Evolutionary conservation across 164 flowering plant genomes (phyloP).

Genomic region (Annona cherimola): DNA sequence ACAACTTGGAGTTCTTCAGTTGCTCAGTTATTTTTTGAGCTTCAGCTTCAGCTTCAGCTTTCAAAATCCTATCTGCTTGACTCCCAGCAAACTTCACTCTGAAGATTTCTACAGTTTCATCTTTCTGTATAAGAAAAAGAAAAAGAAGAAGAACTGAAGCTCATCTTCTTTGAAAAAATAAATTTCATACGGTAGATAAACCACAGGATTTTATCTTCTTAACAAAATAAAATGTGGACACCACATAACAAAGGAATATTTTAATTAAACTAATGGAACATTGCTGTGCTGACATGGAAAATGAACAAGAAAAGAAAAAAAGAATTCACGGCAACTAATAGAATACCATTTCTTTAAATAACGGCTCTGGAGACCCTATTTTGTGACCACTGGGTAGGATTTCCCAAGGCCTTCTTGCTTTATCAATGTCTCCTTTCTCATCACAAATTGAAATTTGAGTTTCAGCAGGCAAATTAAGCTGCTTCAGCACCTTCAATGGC

Average conservation of each 20-base stretch:
- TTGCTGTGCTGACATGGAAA: not conserved
- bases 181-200: not conserved
- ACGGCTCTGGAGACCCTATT: slow-evolving; percentile 67
- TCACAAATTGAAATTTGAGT: slow-evolving; percentile 50
- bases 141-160: not conserved
- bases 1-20: slow-evolving; percentile 55
- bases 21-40: slow-evolving; percentile 46
- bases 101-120: slow-evolving; percentile 53
- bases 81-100: slow-evolving; percentile 81
- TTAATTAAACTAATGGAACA: not conserved
- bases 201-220: not conserved
- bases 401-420: slow-evolving; percentile 66
- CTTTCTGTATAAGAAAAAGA: slow-evolving; percentile 38
- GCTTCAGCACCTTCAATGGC: slow-evolving; percentile 61
- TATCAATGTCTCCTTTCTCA: slow-evolving; percentile 53
- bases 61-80: slow-evolving; percentile 72
- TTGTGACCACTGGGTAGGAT: slow-evolving; percentile 59
- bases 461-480: slow-evolving; percentile 67
- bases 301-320: not conserved
- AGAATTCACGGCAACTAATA: not conserved
- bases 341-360: slow-evolving; percentile 70
- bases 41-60: slow-evolving; percentile 61
- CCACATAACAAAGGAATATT: no score
- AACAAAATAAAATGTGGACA: not conserved
- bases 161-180: slow-evolving; percentile 33